phyloP scores from a whole-genome alignment of 179 eudicot species.

The Corrigiola litoralis region DNA sequence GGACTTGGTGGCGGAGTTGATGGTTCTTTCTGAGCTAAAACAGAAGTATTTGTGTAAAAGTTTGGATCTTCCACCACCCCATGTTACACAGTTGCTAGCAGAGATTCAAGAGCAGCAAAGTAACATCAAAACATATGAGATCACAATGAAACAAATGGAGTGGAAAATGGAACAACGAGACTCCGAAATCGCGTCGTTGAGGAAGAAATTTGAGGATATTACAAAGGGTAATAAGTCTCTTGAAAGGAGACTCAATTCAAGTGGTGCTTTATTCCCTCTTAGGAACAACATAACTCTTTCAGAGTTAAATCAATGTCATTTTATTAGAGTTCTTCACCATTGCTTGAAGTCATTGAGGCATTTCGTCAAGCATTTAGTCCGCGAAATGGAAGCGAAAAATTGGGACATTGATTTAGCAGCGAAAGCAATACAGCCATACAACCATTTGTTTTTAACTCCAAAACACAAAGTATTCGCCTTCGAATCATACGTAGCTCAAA shows the following conservation, averaged over 20 bases:
- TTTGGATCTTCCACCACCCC: slow-evolving; percentile 71
- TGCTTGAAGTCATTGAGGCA: slow-evolving; percentile 47
- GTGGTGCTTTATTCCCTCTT: slow-evolving; percentile 45
- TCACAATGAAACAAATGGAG: slow-evolving; percentile 73
- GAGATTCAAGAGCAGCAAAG: slow-evolving; percentile 94
- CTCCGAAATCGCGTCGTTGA: slow-evolving; percentile 19
- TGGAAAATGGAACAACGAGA: slow-evolving; percentile 43
- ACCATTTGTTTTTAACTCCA: slow-evolving; percentile 31
- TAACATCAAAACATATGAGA: slow-evolving; percentile 76
- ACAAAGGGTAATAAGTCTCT: slow-evolving; percentile 30
- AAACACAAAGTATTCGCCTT: slow-evolving; percentile 54
- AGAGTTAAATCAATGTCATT: slow-evolving; percentile 41
- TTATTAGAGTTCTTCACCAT: slow-evolving; percentile 48
- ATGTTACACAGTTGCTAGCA: slow-evolving; percentile 62
- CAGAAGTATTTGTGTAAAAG: slow-evolving; percentile 43
- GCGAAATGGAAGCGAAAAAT: slow-evolving; percentile 58
- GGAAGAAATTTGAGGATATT: slow-evolving; percentile 23
- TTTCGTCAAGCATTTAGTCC: slow-evolving; percentile 61
- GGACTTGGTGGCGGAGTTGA: slow-evolving; percentile 54
- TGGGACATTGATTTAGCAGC: slow-evolving; percentile 82
- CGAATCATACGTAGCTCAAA: slow-evolving; percentile 60
- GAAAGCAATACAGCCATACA: slow-evolving; percentile 40
- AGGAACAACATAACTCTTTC: slow-evolving; percentile 32
- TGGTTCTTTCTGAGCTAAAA: slow-evolving; percentile 60
- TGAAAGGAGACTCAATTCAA: slow-evolving; percentile 54